Conservation (phyloP, 2,329 filamentous ascomycete species). For the Botrytis galanthina region DNA sequence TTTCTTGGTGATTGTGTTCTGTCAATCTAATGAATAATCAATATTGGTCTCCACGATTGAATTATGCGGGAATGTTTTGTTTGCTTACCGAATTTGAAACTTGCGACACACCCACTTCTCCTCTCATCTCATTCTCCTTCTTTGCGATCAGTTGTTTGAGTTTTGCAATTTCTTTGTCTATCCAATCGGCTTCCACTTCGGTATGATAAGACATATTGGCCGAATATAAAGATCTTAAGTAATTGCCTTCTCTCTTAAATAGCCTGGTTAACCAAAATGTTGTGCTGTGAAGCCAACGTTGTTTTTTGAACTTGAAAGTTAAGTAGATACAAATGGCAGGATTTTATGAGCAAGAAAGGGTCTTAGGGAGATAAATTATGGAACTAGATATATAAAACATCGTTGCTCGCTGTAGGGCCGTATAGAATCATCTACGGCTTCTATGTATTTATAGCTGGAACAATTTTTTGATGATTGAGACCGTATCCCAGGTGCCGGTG, state of each 20-base stretch:
- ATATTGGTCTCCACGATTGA: neutral
- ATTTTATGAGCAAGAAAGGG: neutral
- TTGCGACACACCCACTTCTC: neutral
- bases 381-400: neutral
- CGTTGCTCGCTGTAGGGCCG: neutral
- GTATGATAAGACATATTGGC: neutral
- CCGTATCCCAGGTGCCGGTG: neutral
- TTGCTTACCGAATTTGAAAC: neutral
- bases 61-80: neutral
- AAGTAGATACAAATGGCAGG: fast-evolving
- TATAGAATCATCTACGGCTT: neutral
- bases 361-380: neutral
- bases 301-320: neutral
- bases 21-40: neutral
- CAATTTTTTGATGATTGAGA: fast-evolving
- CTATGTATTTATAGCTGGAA: no score
- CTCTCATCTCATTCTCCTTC: neutral
- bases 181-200: neutral
- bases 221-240: neutral
- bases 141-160: neutral
- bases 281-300: neutral
- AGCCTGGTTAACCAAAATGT: neutral
- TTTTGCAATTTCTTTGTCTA: neutral
- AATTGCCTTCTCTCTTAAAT: fast-evolving
- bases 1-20: neutral